Percentiles rank a stretch among this genome's conserved stretches.
Evolutionary conservation across 441 rosid genomes (phyloP).

Genomic region (Euphorbia celastroides): DNA sequence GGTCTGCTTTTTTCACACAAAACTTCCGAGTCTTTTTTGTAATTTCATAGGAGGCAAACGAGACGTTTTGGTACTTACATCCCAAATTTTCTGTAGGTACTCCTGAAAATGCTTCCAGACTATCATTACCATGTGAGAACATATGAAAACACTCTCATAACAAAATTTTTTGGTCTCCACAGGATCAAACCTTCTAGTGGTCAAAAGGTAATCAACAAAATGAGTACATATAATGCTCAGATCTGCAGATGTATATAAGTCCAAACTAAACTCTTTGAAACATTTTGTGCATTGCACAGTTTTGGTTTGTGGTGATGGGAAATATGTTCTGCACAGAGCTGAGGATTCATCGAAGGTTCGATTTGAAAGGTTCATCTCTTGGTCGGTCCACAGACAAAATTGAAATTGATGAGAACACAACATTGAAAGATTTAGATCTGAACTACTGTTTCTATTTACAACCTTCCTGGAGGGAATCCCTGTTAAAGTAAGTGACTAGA

Average conservation of each 20-base stretch:
- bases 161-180: slow-evolving; percentile 98
- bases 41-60: background rate
- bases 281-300: slow-evolving; percentile 52
- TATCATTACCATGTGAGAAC: slow-evolving; percentile 89
- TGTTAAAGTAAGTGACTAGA: slow-evolving; percentile 51
- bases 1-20: slow-evolving; percentile 45
- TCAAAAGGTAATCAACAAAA: slow-evolving; percentile 57
- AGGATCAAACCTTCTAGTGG: slow-evolving; percentile 98
- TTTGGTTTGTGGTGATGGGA: slow-evolving; percentile 99
- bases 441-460: slow-evolving; percentile 72
- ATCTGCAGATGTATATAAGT: background rate
- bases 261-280: slow-evolving; percentile 25
- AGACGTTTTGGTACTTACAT: background rate
- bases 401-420: slow-evolving; percentile 95
- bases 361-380: slow-evolving; percentile 89
- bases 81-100: slow-evolving; percentile 49
- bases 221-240: background rate
- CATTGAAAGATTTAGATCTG: slow-evolving; percentile 92
- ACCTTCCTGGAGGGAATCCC: slow-evolving; percentile 88
- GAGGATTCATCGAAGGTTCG: slow-evolving; percentile 91
- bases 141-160: slow-evolving; percentile 88
- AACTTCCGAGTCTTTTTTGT: slow-evolving; percentile 2
- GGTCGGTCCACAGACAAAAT: slow-evolving; percentile 90
- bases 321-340: slow-evolving; percentile 99
- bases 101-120: slow-evolving; percentile 90